Evolutionary conservation across 129 eudicot species (phyloP).

Genomic region (Smallanthus sonchifolius): DNA sequence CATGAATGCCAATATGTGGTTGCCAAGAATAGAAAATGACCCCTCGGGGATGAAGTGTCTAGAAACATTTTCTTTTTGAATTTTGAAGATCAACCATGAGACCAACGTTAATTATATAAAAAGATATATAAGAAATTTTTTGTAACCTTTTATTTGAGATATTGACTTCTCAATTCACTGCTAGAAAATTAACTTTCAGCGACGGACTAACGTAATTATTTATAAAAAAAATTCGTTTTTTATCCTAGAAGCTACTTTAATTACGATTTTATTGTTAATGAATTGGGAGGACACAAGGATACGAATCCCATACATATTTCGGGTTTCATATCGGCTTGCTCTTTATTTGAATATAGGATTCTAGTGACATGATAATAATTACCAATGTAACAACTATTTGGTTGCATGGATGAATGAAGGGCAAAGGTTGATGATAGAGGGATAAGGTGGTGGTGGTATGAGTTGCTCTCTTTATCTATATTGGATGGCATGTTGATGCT

Average conservation of each 20-base stretch:
- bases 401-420: conserved; percentile 20
- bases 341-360: neutral
- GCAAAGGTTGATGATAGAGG: conserved; percentile 35
- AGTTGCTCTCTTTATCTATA: conserved; percentile 37
- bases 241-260: neutral
- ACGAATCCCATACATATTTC: no score
- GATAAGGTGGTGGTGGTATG: conserved; percentile 44
- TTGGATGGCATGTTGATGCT: conserved; percentile 20
- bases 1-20: conserved; percentile 25
- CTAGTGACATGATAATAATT: neutral
- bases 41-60: conserved; percentile 1
- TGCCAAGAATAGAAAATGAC: conserved; percentile 17
- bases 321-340: no score
- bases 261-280: no score
- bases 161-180: no score
- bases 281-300: no score
- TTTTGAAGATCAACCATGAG: neutral
- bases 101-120: neutral
- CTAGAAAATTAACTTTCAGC: no score
- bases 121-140: no score
- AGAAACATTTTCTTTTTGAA: conserved; percentile 7
- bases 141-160: no score
- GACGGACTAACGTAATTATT: no score
- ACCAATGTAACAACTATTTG: neutral
- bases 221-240: neutral